Evolutionary conservation across 257 asterid genomes (phyloP), one percentile per base, ranked within the genome.

Genomic region (Misopates orontium): DNA sequence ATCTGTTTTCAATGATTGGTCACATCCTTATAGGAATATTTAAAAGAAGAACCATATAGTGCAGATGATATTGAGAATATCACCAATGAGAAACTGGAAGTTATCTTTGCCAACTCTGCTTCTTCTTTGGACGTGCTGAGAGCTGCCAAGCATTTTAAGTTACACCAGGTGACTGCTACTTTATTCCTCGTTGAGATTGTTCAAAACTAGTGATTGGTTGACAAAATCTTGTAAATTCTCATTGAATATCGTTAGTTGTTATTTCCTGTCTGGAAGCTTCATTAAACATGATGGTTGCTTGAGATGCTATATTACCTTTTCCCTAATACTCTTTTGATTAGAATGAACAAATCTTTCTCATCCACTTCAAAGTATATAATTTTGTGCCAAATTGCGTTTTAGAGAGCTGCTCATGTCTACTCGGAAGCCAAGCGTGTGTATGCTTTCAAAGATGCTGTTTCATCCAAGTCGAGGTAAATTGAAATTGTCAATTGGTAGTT

Each of bases 381-480:
- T 28, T 28, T 28, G 36, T 28, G 36, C 36, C 6, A 28, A 28
- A 28, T 2, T 28, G 42, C 8, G 42, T 56, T 54, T 80, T 84
- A 90, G 97, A 83, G 99, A 76, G 96, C 99, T 69, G 85, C 85
- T 68, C 99, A 94, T 52, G 99, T 90, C 10, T 94, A 83, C 76
- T 88, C 99, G 3, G 99, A 94, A 79, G 95, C 95, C 71, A 88
- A 83, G 41, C 97, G 99, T 16, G 99, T 94, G 20, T 81, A 80
- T 60, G 90, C 95, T 62, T 94, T 94, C 81, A 94, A 83, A 78
- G 96, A 94, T 65, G 72, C 92, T 0, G 99, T 90, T 40, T 77
- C 83, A 17, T 88, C 99, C 52, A 64, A 80, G 44, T 56, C 71
- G 28, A 94, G 97, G 99, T 80, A 69, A 71, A 79, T 36, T 60